A percentile compares a stretch with the other conserved stretches of the same genome.
phyloP scores from a whole-genome alignment of 148 eudicot genomes.

The Arctostaphylos glauca region DNA sequence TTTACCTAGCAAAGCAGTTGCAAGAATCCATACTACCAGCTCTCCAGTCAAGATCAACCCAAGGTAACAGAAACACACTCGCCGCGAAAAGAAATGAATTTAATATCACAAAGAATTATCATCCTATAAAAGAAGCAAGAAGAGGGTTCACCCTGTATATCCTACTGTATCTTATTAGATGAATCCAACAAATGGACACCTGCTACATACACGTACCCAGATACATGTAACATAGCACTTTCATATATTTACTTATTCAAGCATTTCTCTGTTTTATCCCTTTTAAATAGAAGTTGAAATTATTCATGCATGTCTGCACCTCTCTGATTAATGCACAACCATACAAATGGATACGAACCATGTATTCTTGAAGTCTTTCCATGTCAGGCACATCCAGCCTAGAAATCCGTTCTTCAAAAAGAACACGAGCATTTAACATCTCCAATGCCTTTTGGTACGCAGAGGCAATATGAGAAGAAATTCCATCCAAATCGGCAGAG shows the following conservation, averaged over 20 bases:
- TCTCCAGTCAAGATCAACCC: neutral
- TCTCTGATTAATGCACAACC: conserved; percentile 1
- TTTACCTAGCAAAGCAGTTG: neutral
- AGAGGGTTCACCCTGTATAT: neutral
- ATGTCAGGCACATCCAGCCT: conserved; percentile 48
- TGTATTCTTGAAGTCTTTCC: conserved; percentile 68
- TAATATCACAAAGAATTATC: neutral
- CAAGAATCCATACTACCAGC: neutral
- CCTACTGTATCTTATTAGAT: neutral
- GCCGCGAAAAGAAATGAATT: neutral
- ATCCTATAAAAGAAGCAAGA: neutral
- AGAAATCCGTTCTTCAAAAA: conserved; percentile 67
- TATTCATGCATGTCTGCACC: neutral
- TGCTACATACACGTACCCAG: neutral
- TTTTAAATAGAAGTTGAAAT: neutral
- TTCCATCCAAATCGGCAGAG: conserved; percentile 49
- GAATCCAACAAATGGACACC: neutral
- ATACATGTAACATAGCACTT: neutral
- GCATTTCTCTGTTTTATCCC: neutral
- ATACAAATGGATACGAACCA: conserved; percentile 38
- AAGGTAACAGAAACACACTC: neutral
- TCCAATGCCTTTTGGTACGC: conserved; percentile 77
- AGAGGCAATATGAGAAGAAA: conserved; percentile 63
- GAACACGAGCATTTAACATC: conserved; percentile 60
- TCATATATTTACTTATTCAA: neutral